A percentile compares a stretch with the other conserved stretches of the same genome.
Evolutionary conservation across 2,329 filamentous ascomycete species (phyloP).

Genomic region (Alternaria arbusti): DNA sequence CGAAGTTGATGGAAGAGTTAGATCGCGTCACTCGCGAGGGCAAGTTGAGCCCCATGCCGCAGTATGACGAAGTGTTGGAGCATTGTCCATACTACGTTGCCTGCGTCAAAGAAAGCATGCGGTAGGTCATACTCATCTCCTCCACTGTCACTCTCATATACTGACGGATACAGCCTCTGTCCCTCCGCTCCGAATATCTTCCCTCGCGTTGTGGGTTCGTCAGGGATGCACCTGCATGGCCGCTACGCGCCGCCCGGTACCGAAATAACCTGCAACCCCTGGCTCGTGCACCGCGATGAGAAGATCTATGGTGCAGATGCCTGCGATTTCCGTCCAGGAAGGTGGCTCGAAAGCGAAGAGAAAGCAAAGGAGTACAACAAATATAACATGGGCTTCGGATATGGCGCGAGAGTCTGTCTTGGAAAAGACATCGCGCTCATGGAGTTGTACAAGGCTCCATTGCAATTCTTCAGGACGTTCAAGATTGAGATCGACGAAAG

Average conservation of each 20-base stretch:
- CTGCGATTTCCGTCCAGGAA: conserved; percentile 34
- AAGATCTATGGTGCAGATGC: conserved; percentile 39
- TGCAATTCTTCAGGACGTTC: conserved; percentile 53
- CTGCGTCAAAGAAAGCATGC: conserved; percentile 59
- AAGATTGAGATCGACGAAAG: conserved; percentile 36
- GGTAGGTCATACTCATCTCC: conserved; percentile 4
- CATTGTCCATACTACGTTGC: conserved; percentile 57
- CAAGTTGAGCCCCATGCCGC: conserved; percentile 28
- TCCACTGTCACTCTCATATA: background rate
- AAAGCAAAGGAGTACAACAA: conserved; percentile 53
- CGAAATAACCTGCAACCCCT: conserved; percentile 40
- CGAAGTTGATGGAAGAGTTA: conserved; percentile 57
- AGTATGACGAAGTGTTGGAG: conserved; percentile 34
- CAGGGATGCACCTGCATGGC: conserved; percentile 46
- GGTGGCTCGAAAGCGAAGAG: conserved; percentile 45
- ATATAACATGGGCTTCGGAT: conserved; percentile 59
- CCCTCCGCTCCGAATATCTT: conserved; percentile 60
- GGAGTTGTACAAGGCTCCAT: conserved; percentile 58
- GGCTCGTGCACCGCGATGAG: conserved; percentile 37
- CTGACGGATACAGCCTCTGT: conserved; percentile 45
- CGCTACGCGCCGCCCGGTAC: conserved; percentile 35
- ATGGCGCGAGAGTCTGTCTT: conserved; percentile 57
- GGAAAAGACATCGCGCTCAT: conserved; percentile 60
- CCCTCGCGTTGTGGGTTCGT: conserved; percentile 52
- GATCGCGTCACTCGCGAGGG: conserved; percentile 46